phyloP scores from a whole-genome alignment of 768 basidiomycete species.

The Daedaleopsis nitida region DNA sequence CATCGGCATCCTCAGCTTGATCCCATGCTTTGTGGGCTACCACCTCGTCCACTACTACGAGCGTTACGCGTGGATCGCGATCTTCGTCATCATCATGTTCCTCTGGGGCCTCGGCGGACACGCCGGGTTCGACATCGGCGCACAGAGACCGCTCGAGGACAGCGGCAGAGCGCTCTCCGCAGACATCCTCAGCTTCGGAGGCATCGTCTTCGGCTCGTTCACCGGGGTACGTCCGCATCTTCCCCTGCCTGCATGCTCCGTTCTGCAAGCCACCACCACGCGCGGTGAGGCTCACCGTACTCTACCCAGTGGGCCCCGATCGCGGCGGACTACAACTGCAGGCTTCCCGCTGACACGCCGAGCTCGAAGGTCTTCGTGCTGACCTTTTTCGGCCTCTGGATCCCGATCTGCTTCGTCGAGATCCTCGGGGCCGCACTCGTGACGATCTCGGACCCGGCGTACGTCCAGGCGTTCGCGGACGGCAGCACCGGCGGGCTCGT shows the following conservation, averaged over 20 bases:
- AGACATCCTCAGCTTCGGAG: conserved; percentile 54
- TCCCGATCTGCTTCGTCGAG: conserved; percentile 49
- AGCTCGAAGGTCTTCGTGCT: conserved; percentile 46
- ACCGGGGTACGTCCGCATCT: conserved; percentile 43
- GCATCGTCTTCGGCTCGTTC: conserved; percentile 50
- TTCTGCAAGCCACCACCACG: too few species aligned
- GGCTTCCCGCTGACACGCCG: conserved; percentile 46
- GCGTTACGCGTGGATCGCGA: conserved; percentile 56
- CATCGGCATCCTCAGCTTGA: conserved; percentile 41
- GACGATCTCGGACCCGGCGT: conserved; percentile 38
- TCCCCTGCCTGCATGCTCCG: background rate
- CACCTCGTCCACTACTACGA: conserved; percentile 51
- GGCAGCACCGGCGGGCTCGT: conserved; percentile 50
- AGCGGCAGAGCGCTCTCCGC: conserved; percentile 45
- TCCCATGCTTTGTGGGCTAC: conserved; percentile 52
- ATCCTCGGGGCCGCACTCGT: conserved; percentile 51
- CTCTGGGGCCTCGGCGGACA: conserved; percentile 52
- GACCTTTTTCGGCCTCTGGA: conserved; percentile 52
- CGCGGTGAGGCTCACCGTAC: background rate
- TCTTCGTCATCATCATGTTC: conserved; percentile 49
- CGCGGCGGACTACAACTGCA: conserved; percentile 57
- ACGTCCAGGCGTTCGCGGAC: conserved; percentile 36
- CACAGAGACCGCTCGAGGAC: conserved; percentile 45
- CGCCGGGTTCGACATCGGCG: conserved; percentile 46
- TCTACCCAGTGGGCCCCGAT: conserved; percentile 46